Conservation (phyloP, 768 basidiomycete genomes). For the Lyophyllum semitale region DNA sequence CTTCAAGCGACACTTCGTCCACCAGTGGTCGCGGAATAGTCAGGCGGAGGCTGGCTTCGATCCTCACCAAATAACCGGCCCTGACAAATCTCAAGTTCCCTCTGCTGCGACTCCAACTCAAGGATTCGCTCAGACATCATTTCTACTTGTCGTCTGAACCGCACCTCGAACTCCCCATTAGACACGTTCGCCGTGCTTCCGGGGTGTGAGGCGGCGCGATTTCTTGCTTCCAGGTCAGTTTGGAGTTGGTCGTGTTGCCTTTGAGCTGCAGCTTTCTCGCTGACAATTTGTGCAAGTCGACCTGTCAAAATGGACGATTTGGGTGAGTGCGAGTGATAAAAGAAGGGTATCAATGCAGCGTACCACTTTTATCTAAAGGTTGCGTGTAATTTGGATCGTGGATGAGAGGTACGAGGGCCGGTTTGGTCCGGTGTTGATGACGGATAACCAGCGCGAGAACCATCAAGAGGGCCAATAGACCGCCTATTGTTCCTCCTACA, state of each 20-base stretch:
- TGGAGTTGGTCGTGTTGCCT: background rate
- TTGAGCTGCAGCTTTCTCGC: background rate
- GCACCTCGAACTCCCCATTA: background rate
- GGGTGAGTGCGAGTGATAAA: too few relatives aligned
- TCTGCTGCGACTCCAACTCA: conserved; percentile 11
- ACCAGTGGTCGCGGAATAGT: background rate
- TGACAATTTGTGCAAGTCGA: background rate
- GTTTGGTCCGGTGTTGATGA: background rate
- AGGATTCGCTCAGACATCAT: conserved; percentile 3
- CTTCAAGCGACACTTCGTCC: too few relatives aligned
- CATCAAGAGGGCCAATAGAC: background rate
- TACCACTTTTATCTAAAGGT: background rate
- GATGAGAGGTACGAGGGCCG: background rate
- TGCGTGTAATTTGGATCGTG: background rate
- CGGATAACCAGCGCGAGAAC: background rate
- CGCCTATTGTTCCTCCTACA: conserved; percentile 7
- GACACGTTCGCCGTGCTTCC: background rate
- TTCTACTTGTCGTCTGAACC: conserved; percentile 6
- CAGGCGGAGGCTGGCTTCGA: background rate
- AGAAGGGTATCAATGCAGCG: background rate
- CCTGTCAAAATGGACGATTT: background rate
- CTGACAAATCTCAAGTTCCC: background rate
- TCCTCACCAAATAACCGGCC: background rate
- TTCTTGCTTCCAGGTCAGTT: background rate
- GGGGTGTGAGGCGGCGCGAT: background rate